Evolutionary conservation across 345 rosid genomes (phyloP).

Genomic region (Sonneratia alba): DNA sequence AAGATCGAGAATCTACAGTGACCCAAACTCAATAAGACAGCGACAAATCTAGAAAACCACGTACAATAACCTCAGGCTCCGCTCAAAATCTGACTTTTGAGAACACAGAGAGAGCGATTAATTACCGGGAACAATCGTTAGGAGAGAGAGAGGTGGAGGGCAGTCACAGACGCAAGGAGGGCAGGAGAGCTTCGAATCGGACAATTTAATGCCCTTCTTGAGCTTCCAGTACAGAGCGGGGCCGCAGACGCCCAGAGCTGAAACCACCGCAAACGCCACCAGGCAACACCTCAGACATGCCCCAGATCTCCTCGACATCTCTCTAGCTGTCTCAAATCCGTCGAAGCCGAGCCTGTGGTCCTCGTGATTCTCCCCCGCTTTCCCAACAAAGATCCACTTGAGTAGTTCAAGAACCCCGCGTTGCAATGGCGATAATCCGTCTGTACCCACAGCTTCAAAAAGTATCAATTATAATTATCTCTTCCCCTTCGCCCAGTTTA

Average conservation of each 20-base stretch:
- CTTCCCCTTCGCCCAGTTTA: no score
- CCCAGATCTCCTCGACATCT: constrained; percentile 72
- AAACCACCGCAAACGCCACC: constrained; percentile 82
- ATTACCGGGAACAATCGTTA: constrained; percentile 89
- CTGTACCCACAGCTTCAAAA: no score
- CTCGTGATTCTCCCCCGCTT: no score
- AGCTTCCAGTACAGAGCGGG: constrained; percentile 94
- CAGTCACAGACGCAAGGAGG: constrained; percentile 89
- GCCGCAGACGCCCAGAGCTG: constrained; percentile 86
- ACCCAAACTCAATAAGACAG: background rate
- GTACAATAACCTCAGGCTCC: background rate
- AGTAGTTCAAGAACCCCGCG: no score
- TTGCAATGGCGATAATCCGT: no score
- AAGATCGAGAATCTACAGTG: background rate
- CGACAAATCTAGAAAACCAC: background rate
- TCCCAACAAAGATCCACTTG: no score
- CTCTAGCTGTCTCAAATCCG: background rate
- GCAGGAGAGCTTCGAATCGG: constrained; percentile 59
- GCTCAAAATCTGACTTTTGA: background rate
- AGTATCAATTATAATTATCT: no score
- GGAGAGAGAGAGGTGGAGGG: constrained; percentile 67
- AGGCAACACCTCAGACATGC: constrained; percentile 74
- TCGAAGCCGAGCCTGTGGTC: no score
- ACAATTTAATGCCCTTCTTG: constrained; percentile 39
- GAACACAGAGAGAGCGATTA: background rate